Conservation (phyloP, 225 moss, liverwort and hornwort genomes). For the Polytrichum formosum region DNA sequence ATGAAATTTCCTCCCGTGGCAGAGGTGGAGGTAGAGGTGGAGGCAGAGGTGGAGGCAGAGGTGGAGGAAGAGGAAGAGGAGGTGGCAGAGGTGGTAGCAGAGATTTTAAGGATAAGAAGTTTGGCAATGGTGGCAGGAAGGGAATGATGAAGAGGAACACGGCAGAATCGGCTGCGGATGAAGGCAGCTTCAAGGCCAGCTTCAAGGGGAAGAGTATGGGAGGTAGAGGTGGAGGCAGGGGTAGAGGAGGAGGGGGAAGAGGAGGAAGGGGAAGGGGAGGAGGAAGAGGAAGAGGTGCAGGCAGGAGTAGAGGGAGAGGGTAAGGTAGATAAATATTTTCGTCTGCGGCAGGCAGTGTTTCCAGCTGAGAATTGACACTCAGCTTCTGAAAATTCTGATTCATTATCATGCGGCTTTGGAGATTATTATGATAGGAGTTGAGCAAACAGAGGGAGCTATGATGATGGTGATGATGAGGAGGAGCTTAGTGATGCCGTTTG, state of each 20-base stretch:
- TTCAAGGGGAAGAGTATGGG: slow-evolving; percentile 50
- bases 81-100: slow-evolving; percentile 44
- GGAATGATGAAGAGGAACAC: slow-evolving; percentile 62
- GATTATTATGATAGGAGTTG: no score
- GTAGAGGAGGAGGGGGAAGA: slow-evolving; percentile 22
- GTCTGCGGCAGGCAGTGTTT: no score
- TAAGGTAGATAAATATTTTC: no score
- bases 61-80: slow-evolving; percentile 19
- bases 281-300: slow-evolving; percentile 25
- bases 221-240: slow-evolving; percentile 25
- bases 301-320: no score
- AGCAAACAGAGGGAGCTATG: no score
- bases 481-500: no score
- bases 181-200: slow-evolving; percentile 58
- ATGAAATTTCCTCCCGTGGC: slow-evolving; percentile 8
- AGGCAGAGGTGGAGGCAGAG: neutral
- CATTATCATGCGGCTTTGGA: no score
- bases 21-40: slow-evolving; percentile 4
- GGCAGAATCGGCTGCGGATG: slow-evolving; percentile 84
- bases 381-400: no score
- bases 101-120: slow-evolving; percentile 68
- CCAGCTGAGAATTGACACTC: no score
- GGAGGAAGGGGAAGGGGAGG: slow-evolving; percentile 22
- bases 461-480: no score
- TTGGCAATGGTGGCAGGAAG: slow-evolving; percentile 78